These are phyloP conservation scores for Aspergillus fumigatus DNA, from an alignment of 2,329 filamentous ascomycete genomes.

Conservation along the genomic window DNA sequence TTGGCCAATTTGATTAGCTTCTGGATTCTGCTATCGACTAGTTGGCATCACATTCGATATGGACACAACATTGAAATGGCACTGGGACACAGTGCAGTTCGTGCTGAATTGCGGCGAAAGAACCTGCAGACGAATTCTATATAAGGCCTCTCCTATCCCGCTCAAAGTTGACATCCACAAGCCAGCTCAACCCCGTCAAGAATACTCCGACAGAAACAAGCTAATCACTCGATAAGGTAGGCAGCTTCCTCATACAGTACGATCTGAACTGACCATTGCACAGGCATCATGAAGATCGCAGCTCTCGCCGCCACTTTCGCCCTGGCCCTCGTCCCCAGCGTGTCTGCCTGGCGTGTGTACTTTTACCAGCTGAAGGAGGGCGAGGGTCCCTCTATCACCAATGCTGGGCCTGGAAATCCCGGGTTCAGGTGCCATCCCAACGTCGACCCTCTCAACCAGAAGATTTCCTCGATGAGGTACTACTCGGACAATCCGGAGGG, in stretches of 20 bases:
- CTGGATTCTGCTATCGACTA: not conserved
- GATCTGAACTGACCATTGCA: not conserved
- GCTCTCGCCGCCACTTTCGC: not conserved
- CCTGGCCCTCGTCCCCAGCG: not conserved
- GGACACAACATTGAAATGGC: not conserved
- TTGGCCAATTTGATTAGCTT: not conserved
- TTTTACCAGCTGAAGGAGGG: not conserved
- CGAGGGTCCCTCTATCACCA: not conserved
- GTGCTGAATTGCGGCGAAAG: too few species aligned
- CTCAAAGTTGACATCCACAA: not conserved
- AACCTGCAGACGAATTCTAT: not conserved
- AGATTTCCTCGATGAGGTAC: slow-evolving; percentile 1
- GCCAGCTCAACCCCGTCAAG: too few species aligned
- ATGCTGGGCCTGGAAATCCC: not conserved
- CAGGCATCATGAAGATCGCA: not conserved
- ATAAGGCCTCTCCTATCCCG: not conserved
- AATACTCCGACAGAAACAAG: too few species aligned
- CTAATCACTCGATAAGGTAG: not conserved
- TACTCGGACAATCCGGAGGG: slow-evolving; percentile 1
- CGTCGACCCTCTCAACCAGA: slow-evolving; percentile 3
- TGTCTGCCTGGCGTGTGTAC: not conserved
- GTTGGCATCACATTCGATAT: not conserved
- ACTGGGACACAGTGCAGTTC: too few species aligned
- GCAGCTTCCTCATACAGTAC: not conserved
- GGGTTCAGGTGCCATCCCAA: not conserved